A percentile compares a stretch with the other conserved stretches of the same genome.
These are phyloP conservation scores for Zasmidium cellare DNA, from an alignment of 2,329 filamentous ascomycete genomes.

Conservation along the genomic window DNA sequence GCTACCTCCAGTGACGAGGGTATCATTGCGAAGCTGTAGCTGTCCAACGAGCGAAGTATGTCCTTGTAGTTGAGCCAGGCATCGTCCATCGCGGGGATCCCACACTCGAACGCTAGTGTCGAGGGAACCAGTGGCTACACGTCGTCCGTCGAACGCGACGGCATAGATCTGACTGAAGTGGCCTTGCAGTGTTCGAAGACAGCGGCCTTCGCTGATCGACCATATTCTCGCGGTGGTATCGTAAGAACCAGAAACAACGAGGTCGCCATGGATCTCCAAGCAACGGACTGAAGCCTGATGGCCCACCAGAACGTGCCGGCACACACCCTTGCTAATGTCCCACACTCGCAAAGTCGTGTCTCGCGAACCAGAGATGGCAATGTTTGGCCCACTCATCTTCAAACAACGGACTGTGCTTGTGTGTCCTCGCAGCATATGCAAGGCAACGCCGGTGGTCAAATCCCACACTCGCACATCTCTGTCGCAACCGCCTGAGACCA, in stretches of 20 bases:
- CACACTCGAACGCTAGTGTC: slow-evolving; percentile 97
- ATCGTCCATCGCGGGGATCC: slow-evolving; percentile 65
- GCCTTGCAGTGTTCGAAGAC: slow-evolving; percentile 82
- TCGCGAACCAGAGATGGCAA: slow-evolving; percentile 92
- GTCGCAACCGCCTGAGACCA: slow-evolving; percentile 96
- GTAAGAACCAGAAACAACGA: slow-evolving; percentile 97
- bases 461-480: slow-evolving; percentile 97
- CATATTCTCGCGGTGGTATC: slow-evolving; percentile 96
- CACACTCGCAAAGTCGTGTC: slow-evolving; percentile 94
- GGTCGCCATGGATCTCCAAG: slow-evolving; percentile 91
- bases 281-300: slow-evolving; percentile 95
- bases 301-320: slow-evolving; percentile 87
- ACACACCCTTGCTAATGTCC: slow-evolving; percentile 86
- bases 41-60: slow-evolving; percentile 97
- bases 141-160: slow-evolving; percentile 91
- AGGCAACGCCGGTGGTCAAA: slow-evolving; percentile 76
- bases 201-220: slow-evolving; percentile 95
- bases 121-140: slow-evolving; percentile 91
- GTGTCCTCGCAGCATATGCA: slow-evolving; percentile 86
- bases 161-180: slow-evolving; percentile 99
- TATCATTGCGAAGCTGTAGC: slow-evolving; percentile 91
- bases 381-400: slow-evolving; percentile 94
- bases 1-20: slow-evolving; percentile 91
- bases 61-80: slow-evolving; percentile 88
- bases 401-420: slow-evolving; percentile 95